Percentiles rank a stretch among this genome's conserved stretches.
phyloP scores from a whole-genome alignment of 2,329 filamentous ascomycete species.

The Shiraia sp. region DNA sequence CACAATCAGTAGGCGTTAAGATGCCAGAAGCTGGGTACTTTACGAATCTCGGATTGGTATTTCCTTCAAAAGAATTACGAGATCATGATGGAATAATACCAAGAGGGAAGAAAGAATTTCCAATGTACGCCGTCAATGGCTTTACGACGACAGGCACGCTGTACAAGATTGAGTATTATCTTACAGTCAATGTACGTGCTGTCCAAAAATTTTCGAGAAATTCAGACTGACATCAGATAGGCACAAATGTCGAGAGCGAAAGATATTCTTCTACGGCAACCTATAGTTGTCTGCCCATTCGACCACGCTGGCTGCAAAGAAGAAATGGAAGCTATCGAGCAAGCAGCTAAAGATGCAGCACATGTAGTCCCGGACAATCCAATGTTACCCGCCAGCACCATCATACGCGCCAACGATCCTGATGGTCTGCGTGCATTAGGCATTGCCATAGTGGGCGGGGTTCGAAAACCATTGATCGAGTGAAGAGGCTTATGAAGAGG shows the following conservation, averaged over 20 bases:
- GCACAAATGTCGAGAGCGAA: slow-evolving; percentile 84
- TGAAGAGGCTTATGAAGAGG: slow-evolving; percentile 45
- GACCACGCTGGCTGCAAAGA: slow-evolving; percentile 96
- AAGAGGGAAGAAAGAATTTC: slow-evolving; percentile 82
- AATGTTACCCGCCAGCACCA: slow-evolving; percentile 83
- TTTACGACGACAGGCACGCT: slow-evolving; percentile 93
- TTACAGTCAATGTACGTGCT: slow-evolving; percentile 79
- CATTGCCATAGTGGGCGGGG: slow-evolving; percentile 64
- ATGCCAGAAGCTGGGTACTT: slow-evolving; percentile 90
- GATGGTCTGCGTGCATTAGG: slow-evolving; percentile 63
- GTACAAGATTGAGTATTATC: slow-evolving; percentile 98
- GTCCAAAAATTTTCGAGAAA: background rate
- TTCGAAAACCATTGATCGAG: slow-evolving; percentile 67
- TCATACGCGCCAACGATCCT: slow-evolving; percentile 77
- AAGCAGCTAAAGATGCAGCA: slow-evolving; percentile 89
- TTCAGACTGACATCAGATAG: slow-evolving; percentile 53
- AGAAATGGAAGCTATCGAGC: slow-evolving; percentile 97
- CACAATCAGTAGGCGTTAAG: slow-evolving; percentile 78
- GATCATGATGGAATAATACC: slow-evolving; percentile 87
- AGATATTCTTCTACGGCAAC: slow-evolving; percentile 86
- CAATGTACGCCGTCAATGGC: slow-evolving; percentile 82
- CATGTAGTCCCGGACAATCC: slow-evolving; percentile 87
- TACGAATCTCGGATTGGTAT: slow-evolving; percentile 88
- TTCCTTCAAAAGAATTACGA: slow-evolving; percentile 84
- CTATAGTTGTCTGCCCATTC: slow-evolving; percentile 93